Evolutionary conservation across 495 filamentous ascomycete species (phyloP), one percentile per base, ranked within the genome.

Genomic region (Penicillium ochrochloron): DNA sequence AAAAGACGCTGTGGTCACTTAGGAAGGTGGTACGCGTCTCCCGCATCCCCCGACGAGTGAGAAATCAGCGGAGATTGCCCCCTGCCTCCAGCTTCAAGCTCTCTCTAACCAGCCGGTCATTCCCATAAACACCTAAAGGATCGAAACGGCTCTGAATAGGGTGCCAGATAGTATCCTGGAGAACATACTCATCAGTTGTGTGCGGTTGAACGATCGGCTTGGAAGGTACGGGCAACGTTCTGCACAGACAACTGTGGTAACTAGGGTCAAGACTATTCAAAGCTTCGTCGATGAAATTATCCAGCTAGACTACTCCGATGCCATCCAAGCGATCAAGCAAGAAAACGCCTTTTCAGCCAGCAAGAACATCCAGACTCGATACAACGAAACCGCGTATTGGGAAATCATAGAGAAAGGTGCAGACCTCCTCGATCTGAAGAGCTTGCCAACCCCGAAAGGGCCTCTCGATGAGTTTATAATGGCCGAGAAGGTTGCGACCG

Each of bases 401-500:
- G 39, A 42, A 15, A 42, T 42, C 15, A 42, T 42, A 42, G 17
- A n/a, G 39, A 42, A 42, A 42, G 39, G 39, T n/a, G 15, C 15
- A n/a, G 44, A 48, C 1, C 19, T 48, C 21, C 44, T 48, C 10
- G 44, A 48, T 25, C 44, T 5, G 9, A 54, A 61, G 50, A 34
- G 35, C 61, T n/a, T 61, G 23, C 59, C 50, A 55, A 61, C 35
- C 48, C 29, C 59, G 33, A 46, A 21, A 55, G 50, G 59, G 17
- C 50, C 59, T 61, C 59, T 61, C 12, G 35, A 61, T 61, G 50
- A 61, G 39, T 61, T 61, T 2, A 61, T 34, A 14, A 54, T 55
- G 19, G 59, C 59, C 8, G 59, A 61, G 50, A 61, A 61, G 50
- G 59, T 61, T 48, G 50, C 59, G 15, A 61, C 59, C 37, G 59